Percentiles rank a stretch among this genome's conserved stretches.
phyloP scores from a whole-genome alignment of 106 monocot genomes.

The Acanthochlamys bracteata region DNA sequence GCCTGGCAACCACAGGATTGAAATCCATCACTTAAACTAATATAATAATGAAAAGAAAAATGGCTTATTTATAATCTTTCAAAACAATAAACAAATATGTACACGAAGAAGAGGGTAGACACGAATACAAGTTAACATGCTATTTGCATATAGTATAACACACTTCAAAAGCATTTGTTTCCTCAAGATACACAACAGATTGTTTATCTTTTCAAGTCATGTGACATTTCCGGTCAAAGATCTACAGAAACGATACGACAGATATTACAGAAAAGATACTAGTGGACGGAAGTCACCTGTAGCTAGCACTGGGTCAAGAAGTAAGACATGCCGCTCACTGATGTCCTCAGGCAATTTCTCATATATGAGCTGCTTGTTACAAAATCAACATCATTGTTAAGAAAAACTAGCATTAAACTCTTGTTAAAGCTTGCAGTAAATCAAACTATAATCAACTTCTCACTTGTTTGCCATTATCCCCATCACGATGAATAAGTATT shows the following conservation, averaged over 20 bases:
- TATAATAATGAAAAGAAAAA: neutral
- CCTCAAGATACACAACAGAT: too few relatives aligned
- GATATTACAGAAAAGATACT: neutral
- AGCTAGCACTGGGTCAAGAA: slow-evolving; percentile 94
- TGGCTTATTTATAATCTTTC: too few relatives aligned
- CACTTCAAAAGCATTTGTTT: too few relatives aligned
- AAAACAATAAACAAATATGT: too few relatives aligned
- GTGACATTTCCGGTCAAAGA: too few relatives aligned
- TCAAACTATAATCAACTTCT: neutral
- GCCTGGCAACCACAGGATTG: slow-evolving; percentile 20
- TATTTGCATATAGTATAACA: too few relatives aligned
- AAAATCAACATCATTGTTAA: neutral
- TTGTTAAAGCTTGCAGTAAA: neutral
- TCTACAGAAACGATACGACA: neutral
- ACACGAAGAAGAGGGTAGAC: too few relatives aligned
- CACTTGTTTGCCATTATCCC: slow-evolving; percentile 89
- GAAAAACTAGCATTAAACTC: neutral
- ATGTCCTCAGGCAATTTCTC: slow-evolving; percentile 91
- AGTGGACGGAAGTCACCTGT: slow-evolving; percentile 43
- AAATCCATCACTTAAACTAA: neutral
- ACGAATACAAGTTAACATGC: neutral
- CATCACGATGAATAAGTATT: slow-evolving; percentile 89
- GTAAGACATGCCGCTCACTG: slow-evolving; percentile 85
- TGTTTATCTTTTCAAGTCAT: too few relatives aligned
- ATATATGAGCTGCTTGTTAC: slow-evolving; percentile 70